Evolutionary conservation across 352 stramenopile genomes (phyloP), one percentile per base, ranked within the genome.

Genomic region (Phytopythium chamaehyphon): DNA sequence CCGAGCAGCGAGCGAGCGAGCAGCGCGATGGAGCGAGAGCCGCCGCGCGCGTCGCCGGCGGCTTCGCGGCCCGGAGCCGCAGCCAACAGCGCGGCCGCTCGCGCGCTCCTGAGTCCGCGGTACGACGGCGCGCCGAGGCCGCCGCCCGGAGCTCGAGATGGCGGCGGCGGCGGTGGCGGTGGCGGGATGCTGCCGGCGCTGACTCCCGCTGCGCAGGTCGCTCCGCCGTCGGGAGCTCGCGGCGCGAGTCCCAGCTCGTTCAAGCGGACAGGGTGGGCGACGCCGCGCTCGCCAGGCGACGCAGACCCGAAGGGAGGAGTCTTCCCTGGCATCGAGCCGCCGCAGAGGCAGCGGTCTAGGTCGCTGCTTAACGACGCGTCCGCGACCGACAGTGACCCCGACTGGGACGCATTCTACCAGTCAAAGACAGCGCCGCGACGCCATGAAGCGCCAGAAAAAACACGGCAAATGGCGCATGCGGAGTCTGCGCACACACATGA

Each of bases 191-290:
- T 83, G 3, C 72, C 72, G 2, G 61, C 71, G 3, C 45, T 79
- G 0, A 55, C 68, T 19, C 51, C 66, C 2, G 43, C 62, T 16
- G 42, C 24, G 1, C 50, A 55, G 1, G 47, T 18, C 16, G 11
- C 51, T 7, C 43, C 43, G n/a, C 42, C 51, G 2, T 3, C 51
- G 14, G 42, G 51, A 21, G 28, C 28, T 9, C 55, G 50, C 0
- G 44, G 40, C 1, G 58, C 58, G 9, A 61, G 62, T 23, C 51
- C 56, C 10, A 78, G 60, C 24, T 51, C 62, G 5, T 75, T 65
- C 49, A 77, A 76, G 44, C 59, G 66, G 10, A 65, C 36, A 5
- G 76, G 65, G 6, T 89, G 75, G 75, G 73, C 71, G 12, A 81
- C 66, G 1, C 69, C 75, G 7, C 68, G 73, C 21, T 51, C 59